A percentile compares a stretch with the other conserved stretches of the same genome.
Evolutionary conservation across 805 yeast species (phyloP).

Genomic region (Saccharomycopsis sp.): DNA sequence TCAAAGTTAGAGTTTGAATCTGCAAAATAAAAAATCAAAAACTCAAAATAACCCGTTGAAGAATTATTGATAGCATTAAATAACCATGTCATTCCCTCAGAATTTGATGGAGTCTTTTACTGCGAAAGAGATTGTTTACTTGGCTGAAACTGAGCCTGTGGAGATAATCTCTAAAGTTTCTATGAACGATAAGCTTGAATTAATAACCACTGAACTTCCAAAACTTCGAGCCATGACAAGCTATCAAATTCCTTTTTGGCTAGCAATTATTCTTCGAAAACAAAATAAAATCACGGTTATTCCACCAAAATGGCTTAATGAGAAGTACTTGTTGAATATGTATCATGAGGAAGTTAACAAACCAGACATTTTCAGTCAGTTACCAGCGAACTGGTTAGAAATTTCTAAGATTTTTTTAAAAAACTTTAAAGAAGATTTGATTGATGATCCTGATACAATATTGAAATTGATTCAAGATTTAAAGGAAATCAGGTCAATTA

Average conservation of each 20-base stretch:
- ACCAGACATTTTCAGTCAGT: conserved; percentile 47
- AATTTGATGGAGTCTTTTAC: conserved; percentile 53
- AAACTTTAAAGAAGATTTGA: conserved; percentile 68
- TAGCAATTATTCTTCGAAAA: conserved; percentile 70
- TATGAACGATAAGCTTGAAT: neutral
- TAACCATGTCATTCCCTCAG: too few species aligned
- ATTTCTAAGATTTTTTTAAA: conserved; percentile 55
- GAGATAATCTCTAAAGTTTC: conserved; percentile 24
- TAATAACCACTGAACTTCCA: neutral
- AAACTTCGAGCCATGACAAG: neutral
- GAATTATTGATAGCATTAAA: too few species aligned
- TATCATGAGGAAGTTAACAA: conserved; percentile 58
- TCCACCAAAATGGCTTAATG: conserved; percentile 76
- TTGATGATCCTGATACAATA: conserved; percentile 60
- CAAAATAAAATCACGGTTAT: conserved; percentile 81
- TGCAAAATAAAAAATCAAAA: too few species aligned
- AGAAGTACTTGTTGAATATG: conserved; percentile 39
- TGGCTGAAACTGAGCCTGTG: conserved; percentile 79
- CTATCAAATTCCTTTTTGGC: conserved; percentile 75
- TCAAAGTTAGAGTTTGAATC: too few species aligned
- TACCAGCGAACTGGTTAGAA: conserved; percentile 91
- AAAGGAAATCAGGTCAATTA: conserved; percentile 71
- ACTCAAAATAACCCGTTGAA: too few species aligned
- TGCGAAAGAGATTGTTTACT: conserved; percentile 71
- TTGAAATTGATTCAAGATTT: conserved; percentile 70